A percentile compares a stretch with the other conserved stretches of the same genome.
Evolutionary conservation across 768 basidiomycete genomes (phyloP).

Genomic region (Termitomyces sp.): DNA sequence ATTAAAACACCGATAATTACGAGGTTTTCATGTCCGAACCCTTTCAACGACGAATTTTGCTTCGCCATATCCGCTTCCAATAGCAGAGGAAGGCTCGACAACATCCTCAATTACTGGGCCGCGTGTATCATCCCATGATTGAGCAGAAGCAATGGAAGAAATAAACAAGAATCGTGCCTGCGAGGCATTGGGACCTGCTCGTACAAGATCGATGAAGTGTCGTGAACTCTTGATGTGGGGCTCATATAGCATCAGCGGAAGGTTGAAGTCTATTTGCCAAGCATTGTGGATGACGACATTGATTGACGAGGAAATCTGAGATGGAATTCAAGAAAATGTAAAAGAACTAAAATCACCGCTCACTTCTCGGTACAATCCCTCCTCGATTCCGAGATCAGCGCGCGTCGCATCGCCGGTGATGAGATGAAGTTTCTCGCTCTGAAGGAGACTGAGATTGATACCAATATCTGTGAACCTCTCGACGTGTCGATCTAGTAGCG

Average conservation of each 20-base stretch:
- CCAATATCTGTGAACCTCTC: constrained; percentile 1
- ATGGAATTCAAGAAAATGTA: background rate
- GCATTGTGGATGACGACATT: constrained; percentile 5
- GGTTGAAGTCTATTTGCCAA: constrained; percentile 4
- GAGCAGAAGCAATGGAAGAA: constrained; percentile 3
- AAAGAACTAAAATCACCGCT: background rate
- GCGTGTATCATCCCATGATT: background rate
- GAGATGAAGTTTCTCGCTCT: background rate
- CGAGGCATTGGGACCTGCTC: background rate
- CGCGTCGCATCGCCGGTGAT: background rate
- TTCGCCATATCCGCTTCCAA: constrained; percentile 6
- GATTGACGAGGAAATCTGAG: background rate
- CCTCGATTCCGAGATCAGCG: background rate
- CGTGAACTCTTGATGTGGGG: background rate
- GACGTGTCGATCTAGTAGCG: background rate
- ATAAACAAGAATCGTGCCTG: constrained; percentile 1
- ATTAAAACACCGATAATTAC: background rate
- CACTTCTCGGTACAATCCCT: background rate
- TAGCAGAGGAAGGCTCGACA: background rate
- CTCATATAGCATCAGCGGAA: background rate
- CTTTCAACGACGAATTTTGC: constrained; percentile 4
- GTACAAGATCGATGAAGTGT: background rate
- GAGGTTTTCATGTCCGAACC: background rate
- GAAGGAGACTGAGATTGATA: background rate
- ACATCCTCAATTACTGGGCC: constrained; percentile 4